Percentiles rank a stretch among this genome's conserved stretches.
phyloP scores from a whole-genome alignment of 75 land plant genomes.

The Adiantum capillusveneris region DNA sequence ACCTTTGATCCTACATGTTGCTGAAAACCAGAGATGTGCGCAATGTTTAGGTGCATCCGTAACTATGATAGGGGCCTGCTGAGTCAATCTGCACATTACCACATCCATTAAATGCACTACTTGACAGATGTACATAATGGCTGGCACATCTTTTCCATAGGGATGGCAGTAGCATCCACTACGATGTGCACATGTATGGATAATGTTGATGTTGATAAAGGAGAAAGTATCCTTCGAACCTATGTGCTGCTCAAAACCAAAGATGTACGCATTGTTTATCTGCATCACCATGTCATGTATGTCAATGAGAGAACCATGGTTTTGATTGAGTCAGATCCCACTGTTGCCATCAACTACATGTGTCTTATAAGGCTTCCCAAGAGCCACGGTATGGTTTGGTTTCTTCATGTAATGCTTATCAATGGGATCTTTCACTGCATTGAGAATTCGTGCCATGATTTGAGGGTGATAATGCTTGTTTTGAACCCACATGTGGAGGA shows the following conservation, averaged over 20 bases:
- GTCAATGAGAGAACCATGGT: conserved; percentile 56
- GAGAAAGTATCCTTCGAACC: conserved; percentile 68
- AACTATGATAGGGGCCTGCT: conserved; percentile 57
- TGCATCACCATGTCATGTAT: conserved; percentile 69
- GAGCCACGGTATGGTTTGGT: not conserved
- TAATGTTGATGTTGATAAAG: conserved; percentile 81
- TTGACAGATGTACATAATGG: conserved; percentile 81
- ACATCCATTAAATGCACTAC: conserved; percentile 69
- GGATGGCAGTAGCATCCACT: conserved; percentile 67
- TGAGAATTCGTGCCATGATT: conserved; percentile 37
- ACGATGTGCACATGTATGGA: conserved; percentile 58
- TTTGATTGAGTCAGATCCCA: conserved; percentile 56
- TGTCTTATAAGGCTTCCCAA: conserved; percentile 19
- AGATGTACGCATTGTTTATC: conserved; percentile 63
- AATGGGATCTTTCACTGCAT: conserved; percentile 29
- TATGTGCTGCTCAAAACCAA: conserved; percentile 36
- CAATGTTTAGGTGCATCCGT: conserved; percentile 86
- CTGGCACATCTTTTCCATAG: conserved; percentile 57
- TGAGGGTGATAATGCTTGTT: conserved; percentile 39
- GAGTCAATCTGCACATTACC: conserved; percentile 40
- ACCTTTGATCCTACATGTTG: conserved; percentile 61
- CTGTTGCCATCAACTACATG: conserved; percentile 94
- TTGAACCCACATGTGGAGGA: conserved; percentile 33
- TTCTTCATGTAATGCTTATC: conserved; percentile 23
- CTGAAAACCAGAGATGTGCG: conserved; percentile 35